Evolutionary conservation across 805 yeast genomes (phyloP).

Genomic region (Candida wancherniae): DNA sequence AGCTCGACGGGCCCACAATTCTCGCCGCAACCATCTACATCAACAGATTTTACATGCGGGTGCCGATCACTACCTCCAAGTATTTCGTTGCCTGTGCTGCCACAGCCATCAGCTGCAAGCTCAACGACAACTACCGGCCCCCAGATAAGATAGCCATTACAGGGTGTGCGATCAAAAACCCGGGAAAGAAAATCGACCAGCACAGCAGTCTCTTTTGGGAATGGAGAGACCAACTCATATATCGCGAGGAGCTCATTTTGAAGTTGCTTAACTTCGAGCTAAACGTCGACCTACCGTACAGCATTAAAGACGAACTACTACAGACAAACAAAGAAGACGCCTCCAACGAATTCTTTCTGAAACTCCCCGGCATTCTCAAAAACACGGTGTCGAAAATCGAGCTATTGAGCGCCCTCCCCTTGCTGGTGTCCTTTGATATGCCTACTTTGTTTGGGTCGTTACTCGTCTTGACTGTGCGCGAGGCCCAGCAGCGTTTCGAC

Average conservation of each 20-base stretch:
- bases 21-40: conserved; percentile 38
- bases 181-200: conserved; percentile 31
- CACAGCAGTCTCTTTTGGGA: conserved; percentile 39
- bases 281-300: conserved; percentile 36
- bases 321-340: conserved; percentile 5
- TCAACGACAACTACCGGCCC: conserved; percentile 38
- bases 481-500: conserved; percentile 13
- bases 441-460: conserved; percentile 27
- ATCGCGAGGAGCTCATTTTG: conserved; percentile 38
- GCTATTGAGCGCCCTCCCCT: conserved; percentile 34
- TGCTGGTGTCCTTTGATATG: conserved; percentile 32
- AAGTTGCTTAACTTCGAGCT: conserved; percentile 37
- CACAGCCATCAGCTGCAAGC: conserved; percentile 38
- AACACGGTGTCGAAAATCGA: conserved; percentile 34
- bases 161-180: conserved; percentile 33
- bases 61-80: conserved; percentile 40
- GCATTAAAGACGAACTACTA: conserved; percentile 23
- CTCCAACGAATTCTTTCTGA: conserved; percentile 10
- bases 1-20: conserved; percentile 39
- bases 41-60: conserved; percentile 37
- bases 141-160: conserved; percentile 40
- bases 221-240: conserved; percentile 42
- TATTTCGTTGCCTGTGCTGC: conserved; percentile 43
- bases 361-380: conserved; percentile 20
- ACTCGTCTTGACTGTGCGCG: conserved; percentile 15